Percentiles rank a stretch among this genome's conserved stretches.
Conservation (phyloP, 257 asterid genomes). For the Solanum peruvianum region DNA sequence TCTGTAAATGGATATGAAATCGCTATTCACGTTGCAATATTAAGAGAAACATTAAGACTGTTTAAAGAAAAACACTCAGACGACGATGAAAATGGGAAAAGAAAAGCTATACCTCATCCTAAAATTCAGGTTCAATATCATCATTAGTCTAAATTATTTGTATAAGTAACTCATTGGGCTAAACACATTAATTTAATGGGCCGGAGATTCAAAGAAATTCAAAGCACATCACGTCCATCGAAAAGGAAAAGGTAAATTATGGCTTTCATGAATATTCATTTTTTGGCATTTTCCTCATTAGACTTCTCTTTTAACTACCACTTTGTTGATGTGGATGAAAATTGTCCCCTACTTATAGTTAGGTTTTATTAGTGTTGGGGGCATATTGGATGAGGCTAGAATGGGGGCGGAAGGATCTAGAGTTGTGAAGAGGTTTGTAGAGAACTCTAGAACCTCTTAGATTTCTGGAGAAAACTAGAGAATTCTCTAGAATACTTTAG, state of each 20-base stretch:
- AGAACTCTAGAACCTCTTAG: no score
- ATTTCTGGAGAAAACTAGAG: no score
- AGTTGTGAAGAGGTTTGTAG: no score
- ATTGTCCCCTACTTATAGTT: no score
- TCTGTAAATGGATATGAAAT: neutral
- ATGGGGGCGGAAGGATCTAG: no score
- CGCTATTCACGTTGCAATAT: neutral
- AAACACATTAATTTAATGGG: neutral
- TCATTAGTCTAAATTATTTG: neutral
- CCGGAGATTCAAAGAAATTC: neutral
- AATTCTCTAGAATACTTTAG: no score
- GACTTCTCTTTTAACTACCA: no score
- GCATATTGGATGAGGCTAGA: no score
- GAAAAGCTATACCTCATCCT: neutral
- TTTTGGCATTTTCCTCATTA: neutral
- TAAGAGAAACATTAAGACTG: neutral
- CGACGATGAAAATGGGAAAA: neutral
- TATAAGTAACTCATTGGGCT: neutral
- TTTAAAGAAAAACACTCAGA: neutral
- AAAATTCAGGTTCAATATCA: neutral
- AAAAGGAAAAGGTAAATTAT: neutral
- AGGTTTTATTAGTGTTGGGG: no score
- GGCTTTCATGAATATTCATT: no score
- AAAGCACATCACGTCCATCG: neutral
- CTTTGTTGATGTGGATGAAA: no score